These are phyloP conservation scores for Phlyctochytrium planicorne DNA, from an alignment of 192 early-diverging fungal species.

Conservation along the genomic window DNA sequence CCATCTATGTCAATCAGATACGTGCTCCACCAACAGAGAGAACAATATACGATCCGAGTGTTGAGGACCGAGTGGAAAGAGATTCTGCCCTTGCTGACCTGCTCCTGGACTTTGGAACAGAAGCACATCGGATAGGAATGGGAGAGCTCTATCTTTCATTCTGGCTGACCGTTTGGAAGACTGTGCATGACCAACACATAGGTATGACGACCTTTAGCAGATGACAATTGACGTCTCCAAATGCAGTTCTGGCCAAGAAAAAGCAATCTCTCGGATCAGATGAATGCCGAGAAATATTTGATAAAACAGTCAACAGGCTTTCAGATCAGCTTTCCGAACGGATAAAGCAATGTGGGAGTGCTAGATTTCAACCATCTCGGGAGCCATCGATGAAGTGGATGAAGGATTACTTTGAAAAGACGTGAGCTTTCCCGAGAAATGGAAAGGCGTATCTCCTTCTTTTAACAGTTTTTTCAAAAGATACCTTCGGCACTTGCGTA, in stretches of 20 bases:
- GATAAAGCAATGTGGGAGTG: not conserved
- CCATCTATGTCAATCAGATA: too few species aligned
- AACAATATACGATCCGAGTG: not conserved
- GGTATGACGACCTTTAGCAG: not conserved
- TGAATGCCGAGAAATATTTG: too few species aligned
- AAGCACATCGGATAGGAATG: not conserved
- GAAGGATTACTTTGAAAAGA: not conserved
- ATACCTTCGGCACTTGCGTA: constrained; percentile 3
- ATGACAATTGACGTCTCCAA: not conserved
- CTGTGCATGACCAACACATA: not conserved
- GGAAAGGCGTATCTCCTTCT: not conserved
- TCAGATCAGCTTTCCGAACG: not conserved
- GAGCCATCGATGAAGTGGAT: not conserved
- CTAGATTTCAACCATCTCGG: not conserved
- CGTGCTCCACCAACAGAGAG: not conserved
- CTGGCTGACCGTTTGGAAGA: not conserved
- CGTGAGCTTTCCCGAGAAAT: too few species aligned
- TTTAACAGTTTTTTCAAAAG: constrained; percentile 7
- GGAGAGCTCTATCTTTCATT: not conserved
- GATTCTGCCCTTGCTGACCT: not conserved
- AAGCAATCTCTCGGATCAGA: not conserved
- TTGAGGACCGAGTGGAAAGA: not conserved
- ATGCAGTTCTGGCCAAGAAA: too few species aligned
- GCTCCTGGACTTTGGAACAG: not conserved
- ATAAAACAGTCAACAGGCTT: not conserved